These are phyloP conservation scores for Heteromeles arbutifolia DNA, from an alignment of 306 rosid genomes.

Conservation along the genomic window DNA sequence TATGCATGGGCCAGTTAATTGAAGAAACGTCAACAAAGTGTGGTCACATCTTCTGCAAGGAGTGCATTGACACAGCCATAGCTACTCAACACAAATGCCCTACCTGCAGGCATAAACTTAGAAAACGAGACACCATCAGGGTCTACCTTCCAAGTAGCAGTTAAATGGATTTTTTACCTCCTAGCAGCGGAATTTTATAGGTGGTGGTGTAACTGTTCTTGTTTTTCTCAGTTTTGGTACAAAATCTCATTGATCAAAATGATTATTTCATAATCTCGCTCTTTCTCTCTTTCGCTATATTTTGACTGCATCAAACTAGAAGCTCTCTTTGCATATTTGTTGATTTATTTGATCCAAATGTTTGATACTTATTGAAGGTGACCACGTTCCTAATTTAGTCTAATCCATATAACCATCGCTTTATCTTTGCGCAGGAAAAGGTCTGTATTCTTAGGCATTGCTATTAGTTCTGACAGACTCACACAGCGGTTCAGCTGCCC, in stretches of 20 bases:
- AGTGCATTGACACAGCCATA: constrained; percentile 14
- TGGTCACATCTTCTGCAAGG: constrained; percentile 8
- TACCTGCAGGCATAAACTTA: constrained; percentile 32
- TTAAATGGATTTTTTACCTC: not conserved
- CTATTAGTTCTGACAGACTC: not conserved
- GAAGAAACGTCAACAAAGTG: constrained; percentile 13
- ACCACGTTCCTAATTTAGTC: not conserved
- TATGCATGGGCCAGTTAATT: constrained; percentile 17
- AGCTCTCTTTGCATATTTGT: not conserved
- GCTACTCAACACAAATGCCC: constrained; percentile 33
- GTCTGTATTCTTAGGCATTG: not conserved
- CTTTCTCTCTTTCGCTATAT: not conserved
- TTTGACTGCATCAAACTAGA: not conserved
- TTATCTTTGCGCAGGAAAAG: not conserved
- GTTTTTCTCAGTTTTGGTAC: not conserved
- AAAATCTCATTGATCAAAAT: not conserved
- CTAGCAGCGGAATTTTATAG: not conserved
- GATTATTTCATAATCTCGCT: not conserved
- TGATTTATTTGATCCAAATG: not conserved
- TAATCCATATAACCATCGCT: not conserved
- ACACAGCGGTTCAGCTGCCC: not conserved
- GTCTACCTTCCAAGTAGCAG: constrained; percentile 33
- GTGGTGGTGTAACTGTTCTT: not conserved
- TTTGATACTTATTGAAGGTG: not conserved
- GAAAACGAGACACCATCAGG: constrained; percentile 24